Evolutionary conservation across 1,139 yeast genomes (phyloP), one percentile per base, ranked within the genome.

Genomic region (Hyphopichia khmerensis): DNA sequence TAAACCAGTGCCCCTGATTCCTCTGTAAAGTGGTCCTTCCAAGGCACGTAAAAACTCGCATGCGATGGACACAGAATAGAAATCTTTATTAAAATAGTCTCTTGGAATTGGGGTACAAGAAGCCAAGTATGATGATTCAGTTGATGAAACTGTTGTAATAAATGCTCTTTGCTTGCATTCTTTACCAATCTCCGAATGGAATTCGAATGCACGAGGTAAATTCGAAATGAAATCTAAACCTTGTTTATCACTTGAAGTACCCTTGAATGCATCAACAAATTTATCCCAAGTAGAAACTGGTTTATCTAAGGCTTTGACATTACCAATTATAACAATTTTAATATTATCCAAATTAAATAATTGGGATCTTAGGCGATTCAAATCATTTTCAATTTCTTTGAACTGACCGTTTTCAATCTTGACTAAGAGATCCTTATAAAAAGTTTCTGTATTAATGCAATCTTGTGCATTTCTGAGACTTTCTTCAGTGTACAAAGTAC

Each of bases 21-120:
- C 96, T 57, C 90, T 79, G 98, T 99, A 93, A 51, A 93, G 84
- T 32, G 99, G 98, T 1, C 99, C 99, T 63, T 95, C 99, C 19
- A 89, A 89, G 24, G 91, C 87, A 51, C 84, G 85, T 46, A 95
- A 70, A 56, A 84, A 87, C 45, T 87, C 91, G 10, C 86, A 75
- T 7, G 93, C 89, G 17, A 93, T 73, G 0, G 84, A 77, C 38
- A 93, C 75, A 23, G 84, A 83, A 41, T 87, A 82, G 33, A 83
- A 70, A 53, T 91, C 97, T 14, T 77, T 76, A 43, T 85, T 75
- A 24, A 73, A 62, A 55, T 84, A 88, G 48, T 82, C 80, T 10
- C 78, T 69, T 1, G 95, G 89, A 13, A 87, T 80, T 11, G 71
- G 69, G 0, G 95, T 75, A 8, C 82, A 65, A 0, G 87, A 61